Base-by-base conservation (phyloP, 192 early-diverging fungal species). In the Linnemannia exigua region DNA sequence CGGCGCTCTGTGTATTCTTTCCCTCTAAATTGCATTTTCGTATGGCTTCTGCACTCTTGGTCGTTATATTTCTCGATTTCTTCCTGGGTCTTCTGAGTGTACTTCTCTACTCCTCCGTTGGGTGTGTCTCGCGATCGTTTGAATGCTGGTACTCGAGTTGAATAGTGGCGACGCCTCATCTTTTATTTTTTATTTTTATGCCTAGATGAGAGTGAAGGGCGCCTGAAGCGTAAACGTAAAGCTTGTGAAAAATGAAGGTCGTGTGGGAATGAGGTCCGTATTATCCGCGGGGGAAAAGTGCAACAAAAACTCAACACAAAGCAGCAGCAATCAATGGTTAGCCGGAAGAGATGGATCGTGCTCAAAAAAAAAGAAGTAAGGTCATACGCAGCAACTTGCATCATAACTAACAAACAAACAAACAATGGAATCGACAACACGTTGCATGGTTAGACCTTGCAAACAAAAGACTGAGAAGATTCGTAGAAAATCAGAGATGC, bases 311-410 rank as follows among this genome's bases (percentile, higher is more conserved):
- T 46, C 44, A 46, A 46, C 44, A 50, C 41, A 44, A 44, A 9
- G 5, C 48, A 15, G 2, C 9, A 31, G 12, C 28, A 63, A 15
- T 51, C 25, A 15, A 25, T 63, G 58, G 58, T n/a, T n/a, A n/a
- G n/a, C n/a, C 28, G 58, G 58, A 63, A n/a, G 58, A 14, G 52
- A n/a, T 63, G 58, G 58, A 63, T 63, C 58, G 58, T 63, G 58
- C 58, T 63, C 28, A 63, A 63, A 15, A 28, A 63, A 31, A 63
- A 31, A 25, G 58, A 44, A 3, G 41, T 9, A 44, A 3, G 9
- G n/a, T n/a, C 41, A 44, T 9, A 44, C 41, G 41, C 41, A 44
- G 9, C 41, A 44, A 44, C 9, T 6, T 9, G 9, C 41, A 44
- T 63, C 3, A 31, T 63, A 54, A 6, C 6, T n/a, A 25, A n/a